Evolutionary conservation across 2,329 filamentous ascomycete species (phyloP).

Genomic region (Curvularia eragrostidis): DNA sequence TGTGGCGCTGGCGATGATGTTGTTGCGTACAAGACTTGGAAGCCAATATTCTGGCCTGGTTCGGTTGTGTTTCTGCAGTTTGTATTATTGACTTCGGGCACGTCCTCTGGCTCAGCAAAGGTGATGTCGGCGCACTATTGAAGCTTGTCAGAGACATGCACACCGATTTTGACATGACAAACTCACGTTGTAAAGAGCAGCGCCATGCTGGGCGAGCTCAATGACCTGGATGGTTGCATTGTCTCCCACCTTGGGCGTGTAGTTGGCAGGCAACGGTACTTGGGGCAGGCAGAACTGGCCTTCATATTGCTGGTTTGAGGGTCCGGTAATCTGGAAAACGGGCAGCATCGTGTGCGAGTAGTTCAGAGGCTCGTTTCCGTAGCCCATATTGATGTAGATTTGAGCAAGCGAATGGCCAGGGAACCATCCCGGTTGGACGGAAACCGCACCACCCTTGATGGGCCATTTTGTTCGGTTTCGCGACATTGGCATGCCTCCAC

Average conservation of each 20-base stretch:
- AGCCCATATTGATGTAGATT: constrained; percentile 90
- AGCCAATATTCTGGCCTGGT: constrained; percentile 61
- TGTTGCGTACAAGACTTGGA: constrained; percentile 76
- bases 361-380: constrained; percentile 80
- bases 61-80: constrained; percentile 88
- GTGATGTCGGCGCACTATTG: constrained; percentile 92
- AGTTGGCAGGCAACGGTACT: constrained; percentile 78
- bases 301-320: constrained; percentile 81
- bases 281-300: constrained; percentile 90
- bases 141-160: constrained; percentile 8
- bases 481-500: constrained; percentile 80
- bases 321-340: constrained; percentile 83
- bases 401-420: constrained; percentile 81
- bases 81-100: constrained; percentile 74
- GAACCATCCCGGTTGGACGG: constrained; percentile 96
- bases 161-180: neutral
- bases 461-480: constrained; percentile 93
- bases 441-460: constrained; percentile 81
- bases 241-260: constrained; percentile 78
- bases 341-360: constrained; percentile 85
- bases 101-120: constrained; percentile 80
- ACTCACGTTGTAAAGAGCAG: constrained; percentile 78
- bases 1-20: constrained; percentile 42
- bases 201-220: constrained; percentile 82
- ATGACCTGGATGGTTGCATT: constrained; percentile 90